These are phyloP conservation scores for Graphilbum ipis-grandicollis DNA, from an alignment of 2,329 filamentous ascomycete species.

Conservation along the genomic window DNA sequence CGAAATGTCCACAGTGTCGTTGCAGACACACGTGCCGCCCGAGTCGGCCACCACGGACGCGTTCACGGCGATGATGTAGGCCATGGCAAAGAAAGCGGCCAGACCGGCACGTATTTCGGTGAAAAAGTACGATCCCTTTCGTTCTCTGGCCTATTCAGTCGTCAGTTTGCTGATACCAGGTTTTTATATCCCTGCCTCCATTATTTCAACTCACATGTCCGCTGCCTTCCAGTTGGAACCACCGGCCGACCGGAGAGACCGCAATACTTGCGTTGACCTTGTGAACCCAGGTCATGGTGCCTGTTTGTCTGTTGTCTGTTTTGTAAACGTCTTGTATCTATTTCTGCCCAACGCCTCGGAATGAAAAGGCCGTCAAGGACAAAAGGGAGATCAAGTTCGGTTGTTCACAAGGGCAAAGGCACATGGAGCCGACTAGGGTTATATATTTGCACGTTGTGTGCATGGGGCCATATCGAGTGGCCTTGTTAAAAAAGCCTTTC, in stretches of 20 bases:
- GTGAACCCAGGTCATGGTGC: slow-evolving; percentile 29
- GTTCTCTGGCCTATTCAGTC: slow-evolving; percentile 28
- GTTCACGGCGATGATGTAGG: slow-evolving; percentile 68
- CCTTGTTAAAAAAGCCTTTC: no score
- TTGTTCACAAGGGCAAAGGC: no score
- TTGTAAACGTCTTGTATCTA: no score
- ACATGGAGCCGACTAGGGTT: no score
- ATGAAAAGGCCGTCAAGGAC: no score
- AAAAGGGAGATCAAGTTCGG: no score
- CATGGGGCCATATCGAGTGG: no score
- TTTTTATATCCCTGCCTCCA: no score
- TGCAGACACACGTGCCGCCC: slow-evolving; percentile 59
- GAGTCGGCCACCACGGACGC: slow-evolving; percentile 55
- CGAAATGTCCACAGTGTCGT: slow-evolving; percentile 15
- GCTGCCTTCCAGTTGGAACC: slow-evolving; percentile 67
- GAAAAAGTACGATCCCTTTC: slow-evolving; percentile 58
- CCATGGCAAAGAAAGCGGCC: slow-evolving; percentile 67
- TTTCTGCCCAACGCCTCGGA: no score
- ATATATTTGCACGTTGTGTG: no score
- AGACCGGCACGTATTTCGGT: slow-evolving; percentile 64
- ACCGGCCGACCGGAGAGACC: slow-evolving; percentile 45
- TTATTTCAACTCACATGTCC: slow-evolving; percentile 34
- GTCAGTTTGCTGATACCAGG: no score
- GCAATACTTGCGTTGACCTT: slow-evolving; percentile 39
- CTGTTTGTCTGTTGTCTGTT: no score